These are phyloP conservation scores for Gracilaria vermiculophylla DNA, from an alignment of 23 red algal genomes.

Conservation along the genomic window DNA sequence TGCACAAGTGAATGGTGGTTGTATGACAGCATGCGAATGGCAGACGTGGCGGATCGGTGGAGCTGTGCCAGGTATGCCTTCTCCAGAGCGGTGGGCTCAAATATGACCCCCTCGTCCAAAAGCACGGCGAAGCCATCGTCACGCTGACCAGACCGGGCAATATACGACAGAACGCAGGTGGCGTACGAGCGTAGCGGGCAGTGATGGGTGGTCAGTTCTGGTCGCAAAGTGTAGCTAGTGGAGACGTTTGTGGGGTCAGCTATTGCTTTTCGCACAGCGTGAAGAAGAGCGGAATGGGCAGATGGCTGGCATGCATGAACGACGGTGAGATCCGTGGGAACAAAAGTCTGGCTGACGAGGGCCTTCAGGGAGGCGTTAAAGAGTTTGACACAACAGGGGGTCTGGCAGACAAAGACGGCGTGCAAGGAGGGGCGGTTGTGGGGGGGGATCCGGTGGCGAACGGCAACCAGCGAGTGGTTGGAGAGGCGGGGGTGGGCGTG, in stretches of 20 bases:
- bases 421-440: neutral
- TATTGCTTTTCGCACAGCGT: conserved; percentile 14
- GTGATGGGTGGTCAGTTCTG: conserved; percentile 7
- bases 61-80: conserved; percentile 23
- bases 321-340: conserved; percentile 27
- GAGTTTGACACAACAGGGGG: conserved; percentile 7
- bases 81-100: conserved; percentile 48
- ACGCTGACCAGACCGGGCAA: neutral
- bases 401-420: conserved; percentile 44
- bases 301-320: conserved; percentile 19
- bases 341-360: conserved; percentile 41
- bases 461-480: neutral
- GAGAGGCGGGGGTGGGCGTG: neutral
- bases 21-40: conserved; percentile 30
- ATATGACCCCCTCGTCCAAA: conserved; percentile 9
- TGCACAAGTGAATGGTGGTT: neutral
- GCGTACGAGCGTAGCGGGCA: neutral
- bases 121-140: neutral
- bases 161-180: conserved; percentile 1
- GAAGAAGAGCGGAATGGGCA: neutral
- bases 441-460: neutral
- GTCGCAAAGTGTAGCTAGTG: conserved; percentile 7
- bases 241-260: neutral
- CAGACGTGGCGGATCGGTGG: neutral
- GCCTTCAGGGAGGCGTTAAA: neutral